Conservation (phyloP, 2,329 filamentous ascomycete species). For the Apiospora pterosperma region DNA sequence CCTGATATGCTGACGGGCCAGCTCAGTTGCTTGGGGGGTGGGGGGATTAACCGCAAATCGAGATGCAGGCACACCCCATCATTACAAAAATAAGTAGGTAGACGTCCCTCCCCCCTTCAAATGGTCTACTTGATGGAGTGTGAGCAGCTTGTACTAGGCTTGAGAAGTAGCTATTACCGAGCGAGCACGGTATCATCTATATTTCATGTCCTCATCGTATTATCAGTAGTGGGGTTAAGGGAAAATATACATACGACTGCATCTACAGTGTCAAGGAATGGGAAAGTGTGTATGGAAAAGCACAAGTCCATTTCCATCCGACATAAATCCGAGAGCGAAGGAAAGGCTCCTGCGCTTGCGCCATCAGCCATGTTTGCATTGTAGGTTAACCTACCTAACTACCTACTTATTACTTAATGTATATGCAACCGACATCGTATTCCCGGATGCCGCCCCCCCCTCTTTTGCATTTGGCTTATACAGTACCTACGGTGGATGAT, state of each 20-base stretch:
- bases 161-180: no score
- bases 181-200: no score
- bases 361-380: no score
- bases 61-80: slow-evolving; percentile 1
- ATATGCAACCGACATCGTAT: not conserved
- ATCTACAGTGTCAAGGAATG: not conserved
- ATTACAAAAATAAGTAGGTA: not conserved
- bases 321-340: not conserved
- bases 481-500: not conserved
- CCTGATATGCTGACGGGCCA: slow-evolving; percentile 2
- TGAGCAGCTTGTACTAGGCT: no score
- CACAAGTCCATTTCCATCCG: not conserved
- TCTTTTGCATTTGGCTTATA: not conserved
- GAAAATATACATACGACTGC: not conserved
- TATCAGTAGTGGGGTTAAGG: not conserved
- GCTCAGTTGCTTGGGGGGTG: not conserved
- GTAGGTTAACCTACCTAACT: no score
- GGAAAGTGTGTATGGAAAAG: not conserved
- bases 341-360: not conserved
- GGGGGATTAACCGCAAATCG: not conserved
- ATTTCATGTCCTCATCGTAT: not conserved
- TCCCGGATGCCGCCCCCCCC: not conserved
- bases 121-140: no score
- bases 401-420: no score
- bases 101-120: not conserved